phyloP scores from a whole-genome alignment of 1,284 basidiomycete genomes.

The Heterobasidion occidentale region DNA sequence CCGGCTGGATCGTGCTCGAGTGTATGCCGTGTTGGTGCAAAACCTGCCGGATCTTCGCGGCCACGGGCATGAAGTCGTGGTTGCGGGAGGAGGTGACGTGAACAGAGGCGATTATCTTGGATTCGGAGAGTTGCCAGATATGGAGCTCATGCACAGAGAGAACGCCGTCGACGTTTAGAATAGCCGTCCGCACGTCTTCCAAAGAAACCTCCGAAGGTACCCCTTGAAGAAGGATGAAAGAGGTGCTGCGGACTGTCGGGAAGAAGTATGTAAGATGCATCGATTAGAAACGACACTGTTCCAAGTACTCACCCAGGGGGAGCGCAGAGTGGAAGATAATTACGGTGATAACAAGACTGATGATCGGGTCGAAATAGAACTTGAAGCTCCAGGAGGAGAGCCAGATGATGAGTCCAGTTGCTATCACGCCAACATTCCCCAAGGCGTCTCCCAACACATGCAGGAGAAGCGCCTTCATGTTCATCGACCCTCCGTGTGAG shows the following conservation, averaged over 20 bases:
- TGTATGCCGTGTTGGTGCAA: slow-evolving; percentile 93
- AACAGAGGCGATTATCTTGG: slow-evolving; percentile 91
- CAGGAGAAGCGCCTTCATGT: slow-evolving; percentile 91
- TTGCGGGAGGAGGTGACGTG: slow-evolving; percentile 83
- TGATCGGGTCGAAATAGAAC: slow-evolving; percentile 90
- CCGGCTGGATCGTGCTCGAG: slow-evolving; percentile 85
- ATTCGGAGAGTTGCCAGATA: slow-evolving; percentile 90
- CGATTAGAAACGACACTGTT: slow-evolving; percentile 6
- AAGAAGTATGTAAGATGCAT: slow-evolving; percentile 8
- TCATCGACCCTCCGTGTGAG: slow-evolving; percentile 76
- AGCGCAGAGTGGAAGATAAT: slow-evolving; percentile 97
- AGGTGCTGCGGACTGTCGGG: slow-evolving; percentile 77
- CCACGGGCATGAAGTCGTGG: slow-evolving; percentile 88
- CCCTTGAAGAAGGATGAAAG: slow-evolving; percentile 95
- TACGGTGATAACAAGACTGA: slow-evolving; percentile 90
- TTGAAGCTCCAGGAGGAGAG: slow-evolving; percentile 71
- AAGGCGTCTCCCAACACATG: slow-evolving; percentile 97
- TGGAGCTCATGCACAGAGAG: slow-evolving; percentile 93
- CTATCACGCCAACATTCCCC: slow-evolving; percentile 97
- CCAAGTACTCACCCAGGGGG: slow-evolving; percentile 66
- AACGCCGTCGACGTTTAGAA: slow-evolving; percentile 81
- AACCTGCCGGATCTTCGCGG: slow-evolving; percentile 73
- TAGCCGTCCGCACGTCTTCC: slow-evolving; percentile 76
- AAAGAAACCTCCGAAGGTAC: slow-evolving; percentile 88
- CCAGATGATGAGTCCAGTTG: slow-evolving; percentile 92